phyloP scores from a whole-genome alignment of 1,284 basidiomycete species.

The Marasmius sp. region DNA sequence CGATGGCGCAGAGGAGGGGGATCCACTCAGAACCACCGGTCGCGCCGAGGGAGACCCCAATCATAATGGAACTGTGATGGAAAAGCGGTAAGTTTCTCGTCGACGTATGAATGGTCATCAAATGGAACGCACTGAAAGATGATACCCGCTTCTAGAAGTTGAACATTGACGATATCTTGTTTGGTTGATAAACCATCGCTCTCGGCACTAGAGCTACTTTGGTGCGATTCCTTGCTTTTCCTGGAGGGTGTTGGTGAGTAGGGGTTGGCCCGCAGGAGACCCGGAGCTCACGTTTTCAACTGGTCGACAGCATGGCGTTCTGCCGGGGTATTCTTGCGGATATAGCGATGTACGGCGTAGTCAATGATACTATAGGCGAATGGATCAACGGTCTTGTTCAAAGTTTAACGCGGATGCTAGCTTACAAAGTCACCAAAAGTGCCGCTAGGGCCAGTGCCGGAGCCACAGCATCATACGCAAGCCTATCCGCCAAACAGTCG shows the following conservation, averaged over 20 bases:
- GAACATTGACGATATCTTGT: slow-evolving; percentile 1
- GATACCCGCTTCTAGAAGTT: slow-evolving; percentile 1
- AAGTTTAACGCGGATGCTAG: not conserved
- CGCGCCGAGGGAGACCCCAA: slow-evolving; percentile 1
- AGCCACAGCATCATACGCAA: not conserved
- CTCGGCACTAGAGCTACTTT: not conserved
- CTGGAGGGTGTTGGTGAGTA: not conserved
- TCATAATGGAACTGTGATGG: not conserved
- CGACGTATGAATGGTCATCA: not conserved
- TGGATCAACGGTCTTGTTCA: not conserved
- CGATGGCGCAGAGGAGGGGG: not conserved
- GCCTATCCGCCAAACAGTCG: not conserved
- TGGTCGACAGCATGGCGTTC: not conserved
- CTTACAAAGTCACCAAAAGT: not conserved
- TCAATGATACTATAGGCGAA: not conserved
- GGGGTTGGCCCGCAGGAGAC: not conserved
- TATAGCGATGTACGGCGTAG: not conserved
- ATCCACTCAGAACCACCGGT: not conserved
- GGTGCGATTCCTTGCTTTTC: not conserved
- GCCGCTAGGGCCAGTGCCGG: slow-evolving; percentile 1
- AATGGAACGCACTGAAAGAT: not conserved
- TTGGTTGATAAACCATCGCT: not conserved
- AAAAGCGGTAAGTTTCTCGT: not conserved
- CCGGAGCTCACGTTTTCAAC: not conserved
- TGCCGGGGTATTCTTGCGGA: not conserved